phyloP scores from a whole-genome alignment of 345 rosid species.

The Aegle marmelos region DNA sequence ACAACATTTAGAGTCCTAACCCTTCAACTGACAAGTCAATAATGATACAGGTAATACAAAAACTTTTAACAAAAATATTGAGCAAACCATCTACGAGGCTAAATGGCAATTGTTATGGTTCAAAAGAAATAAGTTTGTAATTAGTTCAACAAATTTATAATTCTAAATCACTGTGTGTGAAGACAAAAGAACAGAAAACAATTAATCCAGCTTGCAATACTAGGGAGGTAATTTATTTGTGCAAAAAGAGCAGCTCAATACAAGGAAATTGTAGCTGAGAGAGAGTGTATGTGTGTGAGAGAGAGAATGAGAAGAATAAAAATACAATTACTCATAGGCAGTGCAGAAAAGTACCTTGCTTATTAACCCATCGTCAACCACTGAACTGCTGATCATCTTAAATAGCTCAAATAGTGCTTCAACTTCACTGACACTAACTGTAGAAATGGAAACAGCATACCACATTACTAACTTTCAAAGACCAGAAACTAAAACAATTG shows the following conservation, averaged over 20 bases:
- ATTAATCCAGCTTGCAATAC: neutral
- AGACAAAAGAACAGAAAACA: neutral
- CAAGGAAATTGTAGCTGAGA: neutral
- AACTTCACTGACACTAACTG: constrained; percentile 99
- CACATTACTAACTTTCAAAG: neutral
- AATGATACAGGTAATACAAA: neutral
- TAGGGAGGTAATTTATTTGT: neutral
- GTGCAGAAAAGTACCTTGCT: constrained; percentile 61
- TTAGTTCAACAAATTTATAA: neutral
- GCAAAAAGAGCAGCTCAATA: neutral
- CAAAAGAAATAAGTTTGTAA: neutral
- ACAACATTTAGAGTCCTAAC: neutral
- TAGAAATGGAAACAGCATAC: constrained; percentile 18
- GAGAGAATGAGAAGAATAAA: neutral
- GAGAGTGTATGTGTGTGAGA: neutral
- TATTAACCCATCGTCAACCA: constrained; percentile 93
- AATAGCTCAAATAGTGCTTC: constrained; percentile 95
- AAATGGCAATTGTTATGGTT: neutral
- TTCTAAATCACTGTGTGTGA: neutral
- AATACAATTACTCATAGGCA: neutral
- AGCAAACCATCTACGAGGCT: neutral
- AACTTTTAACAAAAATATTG: neutral
- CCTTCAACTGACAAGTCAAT: neutral
- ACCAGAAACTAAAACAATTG: neutral
- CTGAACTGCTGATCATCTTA: constrained; percentile 97